phyloP scores from a whole-genome alignment of 331 rosid genomes.

The Phaseolus coccineus region DNA sequence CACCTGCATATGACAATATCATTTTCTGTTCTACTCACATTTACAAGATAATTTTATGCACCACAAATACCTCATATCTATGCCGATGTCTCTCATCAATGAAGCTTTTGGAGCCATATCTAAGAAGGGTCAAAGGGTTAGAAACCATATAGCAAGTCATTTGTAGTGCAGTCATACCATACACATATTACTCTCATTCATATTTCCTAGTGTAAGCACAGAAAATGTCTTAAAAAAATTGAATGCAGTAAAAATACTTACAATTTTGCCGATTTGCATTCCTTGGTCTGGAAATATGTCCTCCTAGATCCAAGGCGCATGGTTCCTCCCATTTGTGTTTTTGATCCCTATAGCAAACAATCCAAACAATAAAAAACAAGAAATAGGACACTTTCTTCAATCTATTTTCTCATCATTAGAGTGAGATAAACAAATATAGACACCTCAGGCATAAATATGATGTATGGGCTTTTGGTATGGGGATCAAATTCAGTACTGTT shows the following conservation, averaged over 20 bases:
- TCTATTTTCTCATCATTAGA: constrained; percentile 11
- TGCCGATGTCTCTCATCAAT: constrained; percentile 72
- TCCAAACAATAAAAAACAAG: constrained; percentile 22
- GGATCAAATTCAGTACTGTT: constrained; percentile 88
- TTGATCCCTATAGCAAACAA: constrained; percentile 55
- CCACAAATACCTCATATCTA: constrained; percentile 62
- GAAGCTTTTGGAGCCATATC: constrained; percentile 60
- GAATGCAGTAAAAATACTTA: constrained; percentile 47
- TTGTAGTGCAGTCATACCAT: constrained; percentile 29
- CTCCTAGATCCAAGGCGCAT: constrained; percentile 72
- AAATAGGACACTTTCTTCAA: not conserved
- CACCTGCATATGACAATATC: constrained; percentile 52
- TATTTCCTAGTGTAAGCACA: not conserved
- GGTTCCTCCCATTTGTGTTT: constrained; percentile 70
- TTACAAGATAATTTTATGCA: constrained; percentile 29
- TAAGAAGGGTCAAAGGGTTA: constrained; percentile 50
- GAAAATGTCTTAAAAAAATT: not conserved
- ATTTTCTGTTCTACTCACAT: constrained; percentile 35
- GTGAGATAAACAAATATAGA: constrained; percentile 19
- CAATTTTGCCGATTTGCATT: constrained; percentile 66
- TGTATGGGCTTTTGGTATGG: constrained; percentile 74
- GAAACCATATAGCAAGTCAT: constrained; percentile 29
- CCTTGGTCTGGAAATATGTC: constrained; percentile 53
- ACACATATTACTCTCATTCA: constrained; percentile 1
- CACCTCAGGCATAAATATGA: constrained; percentile 98